Percentiles rank a stretch among this genome's conserved stretches.
phyloP scores from a whole-genome alignment of 2,329 filamentous ascomycete genomes.

The Lecanicillium sp. region DNA sequence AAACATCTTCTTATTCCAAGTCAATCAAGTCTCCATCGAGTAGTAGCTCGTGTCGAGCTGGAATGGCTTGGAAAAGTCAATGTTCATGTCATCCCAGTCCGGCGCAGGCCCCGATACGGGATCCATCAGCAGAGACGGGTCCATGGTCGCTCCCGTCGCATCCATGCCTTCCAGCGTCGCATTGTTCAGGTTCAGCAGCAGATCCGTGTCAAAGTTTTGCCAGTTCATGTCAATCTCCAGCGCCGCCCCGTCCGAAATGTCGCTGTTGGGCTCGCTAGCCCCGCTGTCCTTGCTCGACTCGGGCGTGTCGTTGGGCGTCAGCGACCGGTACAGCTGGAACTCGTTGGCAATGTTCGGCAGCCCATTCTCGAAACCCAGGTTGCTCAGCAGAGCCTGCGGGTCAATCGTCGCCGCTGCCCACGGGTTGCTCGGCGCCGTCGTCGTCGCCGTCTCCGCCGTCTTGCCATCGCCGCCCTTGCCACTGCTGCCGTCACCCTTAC shows the following conservation, averaged over 20 bases:
- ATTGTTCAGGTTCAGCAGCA: constrained; percentile 34
- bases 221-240: constrained; percentile 48
- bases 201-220: constrained; percentile 39
- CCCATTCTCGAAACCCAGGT: constrained; percentile 25
- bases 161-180: constrained; percentile 17
- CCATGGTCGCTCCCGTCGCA: constrained; percentile 11
- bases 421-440: constrained; percentile 13
- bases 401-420: constrained; percentile 42
- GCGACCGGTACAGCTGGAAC: constrained; percentile 43
- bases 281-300: constrained; percentile 56
- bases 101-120: constrained; percentile 14
- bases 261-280: constrained; percentile 53
- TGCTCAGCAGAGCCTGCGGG: constrained; percentile 32
- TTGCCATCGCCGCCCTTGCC: constrained; percentile 20
- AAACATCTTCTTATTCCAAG: not conserved
- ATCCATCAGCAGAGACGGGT: constrained; percentile 22
- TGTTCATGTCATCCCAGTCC: constrained; percentile 43
- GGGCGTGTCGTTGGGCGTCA: constrained; percentile 56
- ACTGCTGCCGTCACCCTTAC: constrained; percentile 20
- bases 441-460: constrained; percentile 13
- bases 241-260: constrained; percentile 47
- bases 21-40: constrained; percentile 20
- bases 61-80: constrained; percentile 46
- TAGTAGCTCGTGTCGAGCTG: constrained; percentile 38
- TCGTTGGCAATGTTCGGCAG: constrained; percentile 42